Evolutionary conservation across 768 basidiomycete genomes (phyloP).

Genomic region (Grammothele lineata): DNA sequence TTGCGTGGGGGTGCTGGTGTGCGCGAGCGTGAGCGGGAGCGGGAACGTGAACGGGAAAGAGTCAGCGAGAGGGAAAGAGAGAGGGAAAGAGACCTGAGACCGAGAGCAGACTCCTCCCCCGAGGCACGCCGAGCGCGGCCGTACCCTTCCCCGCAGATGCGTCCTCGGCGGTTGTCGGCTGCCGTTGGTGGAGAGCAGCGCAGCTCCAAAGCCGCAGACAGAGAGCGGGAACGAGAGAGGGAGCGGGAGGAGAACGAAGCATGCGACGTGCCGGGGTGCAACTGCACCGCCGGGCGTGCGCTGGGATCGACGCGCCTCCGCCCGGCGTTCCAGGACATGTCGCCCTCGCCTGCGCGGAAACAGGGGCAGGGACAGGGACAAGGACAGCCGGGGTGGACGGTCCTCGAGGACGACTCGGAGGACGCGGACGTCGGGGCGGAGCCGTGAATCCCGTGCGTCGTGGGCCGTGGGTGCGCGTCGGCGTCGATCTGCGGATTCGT

Average conservation of each 20-base stretch:
- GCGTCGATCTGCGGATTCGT: too few species aligned
- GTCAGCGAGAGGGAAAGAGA: too few species aligned
- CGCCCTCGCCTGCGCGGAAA: not conserved
- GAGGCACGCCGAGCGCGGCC: slow-evolving; percentile 3
- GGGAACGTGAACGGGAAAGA: slow-evolving; percentile 1
- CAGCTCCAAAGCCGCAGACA: not conserved
- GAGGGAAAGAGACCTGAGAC: too few species aligned
- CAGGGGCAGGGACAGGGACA: not conserved
- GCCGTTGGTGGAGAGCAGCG: not conserved
- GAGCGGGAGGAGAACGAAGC: not conserved
- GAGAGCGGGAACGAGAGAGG: not conserved
- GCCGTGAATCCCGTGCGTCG: not conserved
- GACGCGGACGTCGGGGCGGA: not conserved
- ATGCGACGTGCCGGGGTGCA: slow-evolving; percentile 13
- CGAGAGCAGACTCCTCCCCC: slow-evolving; percentile 6
- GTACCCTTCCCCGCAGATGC: slow-evolving; percentile 3
- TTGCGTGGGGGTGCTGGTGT: slow-evolving; percentile 7
- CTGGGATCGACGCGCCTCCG: slow-evolving; percentile 16
- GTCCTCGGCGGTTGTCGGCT: not conserved
- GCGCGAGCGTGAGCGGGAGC: slow-evolving; percentile 5
- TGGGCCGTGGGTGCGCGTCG: not conserved
- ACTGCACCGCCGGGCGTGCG: slow-evolving; percentile 7
- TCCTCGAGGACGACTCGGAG: not conserved
- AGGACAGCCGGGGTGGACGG: not conserved
- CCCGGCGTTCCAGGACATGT: slow-evolving; percentile 18